Evolutionary conservation across 768 basidiomycete species (phyloP).

Genomic region (Lenzites betulinus): DNA sequence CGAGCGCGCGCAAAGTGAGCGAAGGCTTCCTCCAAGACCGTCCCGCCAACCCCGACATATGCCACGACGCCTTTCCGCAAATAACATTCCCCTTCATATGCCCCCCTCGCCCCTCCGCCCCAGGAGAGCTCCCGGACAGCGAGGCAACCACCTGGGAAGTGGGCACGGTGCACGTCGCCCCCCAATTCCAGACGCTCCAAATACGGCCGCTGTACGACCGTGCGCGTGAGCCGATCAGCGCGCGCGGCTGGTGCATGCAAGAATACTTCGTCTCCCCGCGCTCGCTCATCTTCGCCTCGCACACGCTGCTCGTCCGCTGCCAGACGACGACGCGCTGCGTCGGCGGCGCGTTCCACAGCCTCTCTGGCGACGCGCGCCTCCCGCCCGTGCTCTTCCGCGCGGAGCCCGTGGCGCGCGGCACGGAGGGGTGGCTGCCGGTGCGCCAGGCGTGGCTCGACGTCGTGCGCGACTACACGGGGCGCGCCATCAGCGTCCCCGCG

Average conservation of each 20-base stretch:
- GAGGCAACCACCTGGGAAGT: neutral
- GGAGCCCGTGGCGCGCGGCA: neutral
- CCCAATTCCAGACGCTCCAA: neutral
- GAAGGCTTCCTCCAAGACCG: slow-evolving; percentile 15
- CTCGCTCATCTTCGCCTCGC: slow-evolving; percentile 8
- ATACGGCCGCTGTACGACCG: slow-evolving; percentile 12
- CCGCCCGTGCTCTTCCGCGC: slow-evolving; percentile 3
- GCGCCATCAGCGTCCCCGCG: slow-evolving; percentile 1
- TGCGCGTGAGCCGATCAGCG: slow-evolving; percentile 4
- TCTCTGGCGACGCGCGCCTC: neutral
- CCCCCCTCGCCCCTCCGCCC: neutral
- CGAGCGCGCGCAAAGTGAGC: slow-evolving; percentile 3
- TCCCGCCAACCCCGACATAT: neutral
- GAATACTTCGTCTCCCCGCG: slow-evolving; percentile 14
- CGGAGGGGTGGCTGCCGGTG: neutral
- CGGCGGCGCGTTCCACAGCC: slow-evolving; percentile 5
- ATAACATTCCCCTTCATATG: slow-evolving; percentile 14
- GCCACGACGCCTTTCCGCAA: neutral
- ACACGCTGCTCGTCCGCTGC: slow-evolving; percentile 18
- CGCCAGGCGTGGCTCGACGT: slow-evolving; percentile 9
- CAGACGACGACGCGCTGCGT: slow-evolving; percentile 1
- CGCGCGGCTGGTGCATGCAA: slow-evolving; percentile 15
- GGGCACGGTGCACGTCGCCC: slow-evolving; percentile 6
- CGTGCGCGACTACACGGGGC: slow-evolving; percentile 10
- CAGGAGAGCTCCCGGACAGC: too few species aligned